A percentile compares a stretch with the other conserved stretches of the same genome.
These are phyloP conservation scores for Epichloe scottii DNA, from an alignment of 2,329 filamentous ascomycete genomes.

Conservation along the genomic window DNA sequence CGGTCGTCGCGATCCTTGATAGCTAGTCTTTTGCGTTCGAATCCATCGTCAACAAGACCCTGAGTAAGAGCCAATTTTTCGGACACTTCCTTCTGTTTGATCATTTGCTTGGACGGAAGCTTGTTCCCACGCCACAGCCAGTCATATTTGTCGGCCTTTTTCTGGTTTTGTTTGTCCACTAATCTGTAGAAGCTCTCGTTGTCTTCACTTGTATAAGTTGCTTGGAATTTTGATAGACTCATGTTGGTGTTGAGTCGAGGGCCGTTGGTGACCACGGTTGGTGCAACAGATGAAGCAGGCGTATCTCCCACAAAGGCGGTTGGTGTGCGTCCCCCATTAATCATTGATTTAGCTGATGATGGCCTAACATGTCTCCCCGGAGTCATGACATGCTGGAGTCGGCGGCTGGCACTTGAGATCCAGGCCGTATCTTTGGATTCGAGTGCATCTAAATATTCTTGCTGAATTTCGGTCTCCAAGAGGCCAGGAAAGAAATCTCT, in stretches of 20 bases:
- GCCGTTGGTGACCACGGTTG: constrained; percentile 25
- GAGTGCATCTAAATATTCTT: constrained; percentile 84
- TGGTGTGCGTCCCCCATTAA: constrained; percentile 42
- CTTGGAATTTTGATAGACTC: constrained; percentile 74
- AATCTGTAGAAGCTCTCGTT: constrained; percentile 94
- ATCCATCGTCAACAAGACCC: constrained; percentile 43
- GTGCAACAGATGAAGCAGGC: constrained; percentile 43
- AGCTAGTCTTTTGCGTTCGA: constrained; percentile 43
- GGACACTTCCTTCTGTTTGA: constrained; percentile 52
- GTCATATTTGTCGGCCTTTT: constrained; percentile 69
- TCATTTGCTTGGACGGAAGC: constrained; percentile 66
- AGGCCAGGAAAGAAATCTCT: constrained; percentile 95
- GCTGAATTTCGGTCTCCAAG: constrained; percentile 71
- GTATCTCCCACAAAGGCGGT: constrained; percentile 60
- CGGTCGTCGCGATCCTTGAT: constrained; percentile 57
- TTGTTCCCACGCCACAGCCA: constrained; percentile 89
- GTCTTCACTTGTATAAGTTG: constrained; percentile 92
- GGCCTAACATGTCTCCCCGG: constrained; percentile 41
- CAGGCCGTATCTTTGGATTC: constrained; percentile 75
- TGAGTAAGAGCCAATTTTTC: constrained; percentile 34
- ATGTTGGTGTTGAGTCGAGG: constrained; percentile 59
- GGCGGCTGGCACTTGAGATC: constrained; percentile 70
- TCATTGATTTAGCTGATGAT: constrained; percentile 12
- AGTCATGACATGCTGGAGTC: constrained; percentile 69
- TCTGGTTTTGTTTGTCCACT: constrained; percentile 80